Base-by-base conservation (phyloP, 305 asterid genomes). In the Rubia tinctorum region DNA sequence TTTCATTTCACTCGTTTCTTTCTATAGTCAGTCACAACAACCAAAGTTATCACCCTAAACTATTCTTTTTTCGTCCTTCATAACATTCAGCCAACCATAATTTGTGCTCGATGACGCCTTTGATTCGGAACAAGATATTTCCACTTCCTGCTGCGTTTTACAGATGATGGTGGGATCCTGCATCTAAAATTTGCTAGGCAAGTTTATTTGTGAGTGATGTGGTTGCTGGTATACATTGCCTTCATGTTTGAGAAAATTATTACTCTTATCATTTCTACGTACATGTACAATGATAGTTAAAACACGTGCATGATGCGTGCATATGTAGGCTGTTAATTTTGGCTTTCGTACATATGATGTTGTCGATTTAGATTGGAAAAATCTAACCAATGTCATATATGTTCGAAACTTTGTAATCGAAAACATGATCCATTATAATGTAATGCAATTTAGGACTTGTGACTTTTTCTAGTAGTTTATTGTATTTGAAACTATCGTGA, bases 171-270 rank as follows among this genome's bases (percentile, higher is more conserved):
- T 55, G 23, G 23, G 62, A n/a, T 68, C 69, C 59, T 55, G 69
- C 0, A 40, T 65, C 58, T 81, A 82, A 30, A 30, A 30, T 1
- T 30, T 30, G 34, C 34, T 30, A 30, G 3, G 34, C 1, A 30
- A 30, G 3, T 30, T 30, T 1, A 30, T 30, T 1, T 30, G 34
- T 30, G 34, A n/a, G n/a, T 78, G 85, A 45, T 75, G 82, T 42
- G 80, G 76, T 66, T 81, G 85, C 76, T 81, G 85, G 66, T 81
- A 81, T 22, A 75, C 71, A 42, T 59, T 72, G 55, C 58, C 80
- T 8, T 74, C 40, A 30, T 30, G 34, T 30, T 1, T 30, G 3
- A 30, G 34, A 3, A 30, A 30, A 30, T 30, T 30, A 30, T 30
- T 1, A 30, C 34, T 30, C 3, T 30, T 30, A 30, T 30, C 34